Conservation (phyloP, 768 basidiomycete species). For the Favolaschia claudopus region DNA sequence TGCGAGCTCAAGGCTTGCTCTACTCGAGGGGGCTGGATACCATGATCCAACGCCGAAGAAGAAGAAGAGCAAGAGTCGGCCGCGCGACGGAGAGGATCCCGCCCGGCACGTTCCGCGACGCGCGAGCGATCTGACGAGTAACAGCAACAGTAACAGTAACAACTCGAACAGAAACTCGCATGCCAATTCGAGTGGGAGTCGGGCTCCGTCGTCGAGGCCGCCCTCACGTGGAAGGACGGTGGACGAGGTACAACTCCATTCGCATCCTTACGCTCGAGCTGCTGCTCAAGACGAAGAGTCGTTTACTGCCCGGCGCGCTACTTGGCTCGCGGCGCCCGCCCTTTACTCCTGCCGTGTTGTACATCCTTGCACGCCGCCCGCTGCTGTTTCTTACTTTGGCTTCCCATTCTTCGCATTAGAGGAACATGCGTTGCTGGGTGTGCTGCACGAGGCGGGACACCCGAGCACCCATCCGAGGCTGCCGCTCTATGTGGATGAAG, state of each 20-base stretch:
- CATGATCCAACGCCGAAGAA: slow-evolving; percentile 18
- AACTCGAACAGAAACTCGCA: neutral
- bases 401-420: slow-evolving; percentile 81
- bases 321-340: slow-evolving; percentile 57
- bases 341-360: slow-evolving; percentile 75
- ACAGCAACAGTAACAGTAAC: neutral
- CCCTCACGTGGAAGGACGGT: neutral
- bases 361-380: slow-evolving; percentile 72
- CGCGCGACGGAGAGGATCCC: neutral
- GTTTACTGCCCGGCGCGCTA: slow-evolving; percentile 38
- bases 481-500: slow-evolving; percentile 78
- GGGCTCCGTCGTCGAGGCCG: neutral
- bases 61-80: neutral
- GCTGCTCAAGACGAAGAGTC: slow-evolving; percentile 2
- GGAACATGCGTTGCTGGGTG: slow-evolving; percentile 67
- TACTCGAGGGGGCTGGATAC: slow-evolving; percentile 25
- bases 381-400: slow-evolving; percentile 69
- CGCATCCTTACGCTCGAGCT: too few species aligned
- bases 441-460: slow-evolving; percentile 81
- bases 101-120: slow-evolving; percentile 5
- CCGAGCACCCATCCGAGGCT: slow-evolving; percentile 76
- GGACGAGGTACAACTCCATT: too few species aligned
- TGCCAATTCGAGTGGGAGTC: neutral
- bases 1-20: slow-evolving; percentile 15
- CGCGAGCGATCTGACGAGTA: slow-evolving; percentile 20